Percentiles rank a stretch among this genome's conserved stretches.
Conservation (phyloP, 2,329 filamentous ascomycete genomes). For the Aspergillus brunneoviolaceus region DNA sequence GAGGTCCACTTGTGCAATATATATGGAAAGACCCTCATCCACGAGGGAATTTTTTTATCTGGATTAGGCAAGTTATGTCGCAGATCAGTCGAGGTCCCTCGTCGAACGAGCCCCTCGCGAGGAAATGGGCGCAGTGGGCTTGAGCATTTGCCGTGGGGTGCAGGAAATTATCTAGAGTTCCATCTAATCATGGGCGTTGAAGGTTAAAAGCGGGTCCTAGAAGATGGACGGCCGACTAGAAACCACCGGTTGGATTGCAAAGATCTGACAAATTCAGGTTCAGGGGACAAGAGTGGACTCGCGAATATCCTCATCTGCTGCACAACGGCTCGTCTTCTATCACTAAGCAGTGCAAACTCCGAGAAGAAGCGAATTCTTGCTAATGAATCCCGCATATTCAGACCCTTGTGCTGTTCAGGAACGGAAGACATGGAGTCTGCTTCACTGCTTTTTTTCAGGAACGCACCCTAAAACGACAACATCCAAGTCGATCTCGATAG, state of each 20-base stretch:
- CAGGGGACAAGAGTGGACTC: not conserved
- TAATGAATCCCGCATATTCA: not conserved
- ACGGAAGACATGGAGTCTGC: not conserved
- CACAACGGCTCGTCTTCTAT: not conserved
- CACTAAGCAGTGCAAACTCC: not conserved
- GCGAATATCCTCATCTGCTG: not conserved
- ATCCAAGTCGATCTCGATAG: not conserved
- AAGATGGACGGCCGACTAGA: not conserved
- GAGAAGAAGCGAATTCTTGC: not conserved
- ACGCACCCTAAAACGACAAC: not conserved
- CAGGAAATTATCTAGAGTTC: not conserved
- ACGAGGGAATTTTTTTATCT: not conserved
- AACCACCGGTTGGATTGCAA: not conserved
- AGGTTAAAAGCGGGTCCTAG: not conserved
- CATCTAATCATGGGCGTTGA: not conserved
- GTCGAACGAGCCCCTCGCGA: not conserved
- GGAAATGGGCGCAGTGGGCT: not conserved
- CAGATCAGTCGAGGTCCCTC: not conserved
- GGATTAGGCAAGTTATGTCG: not conserved
- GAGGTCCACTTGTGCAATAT: not conserved
- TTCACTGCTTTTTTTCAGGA: not conserved
- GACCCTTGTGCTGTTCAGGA: not conserved
- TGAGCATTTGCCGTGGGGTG: not conserved
- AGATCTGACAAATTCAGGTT: constrained; percentile 1
- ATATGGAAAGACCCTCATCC: not conserved